Base-by-base conservation (phyloP, 2,329 filamentous ascomycete genomes). In the Pseudomassariella vexata region DNA sequence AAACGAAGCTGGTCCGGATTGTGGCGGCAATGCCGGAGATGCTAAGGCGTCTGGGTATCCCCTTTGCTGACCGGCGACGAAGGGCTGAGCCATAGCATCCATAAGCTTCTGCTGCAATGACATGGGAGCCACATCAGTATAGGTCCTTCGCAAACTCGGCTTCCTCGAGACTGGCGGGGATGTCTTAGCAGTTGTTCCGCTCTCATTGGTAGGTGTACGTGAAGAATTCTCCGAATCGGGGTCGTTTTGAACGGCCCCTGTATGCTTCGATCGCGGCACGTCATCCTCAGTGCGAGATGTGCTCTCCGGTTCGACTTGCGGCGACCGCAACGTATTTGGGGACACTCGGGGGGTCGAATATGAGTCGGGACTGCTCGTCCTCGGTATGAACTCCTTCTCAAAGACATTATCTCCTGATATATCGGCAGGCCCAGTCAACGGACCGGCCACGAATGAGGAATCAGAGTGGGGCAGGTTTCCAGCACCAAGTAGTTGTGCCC, bases 41-140 rank as follows among this genome's bases (percentile, higher is more conserved):
- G 59, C 28, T 8, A 63, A 26, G 17, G 49, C 49, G 8, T 64
- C 60, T 4, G 52, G 43, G 30, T 55, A 55, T 8, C 31, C 31
- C 14, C 39, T 45, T 6, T 50, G 37, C 22, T 76, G 70, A n/a
- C 54, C 55, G 9, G 73, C 63, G 17, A 80, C 63, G 53, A 86
- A 95, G 11, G 90, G 89, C 54, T 89, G 82, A 16, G 87, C 80
- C 58, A 95, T 69, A 30, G 82, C 82, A 50, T 96, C 89, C 47
- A 90, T 76, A 27, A 95, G 76, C 59, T 82, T 90, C 48, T 83
- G 81, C 57, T 94, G 85, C 42, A 94, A 64, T 12, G 79, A 79
- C 18, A 85, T 70, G 12, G 84, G 75, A 32, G 76, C 75, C 15
- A 85, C 76, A 56, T 96, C 90, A 11, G 90, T 96, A 60, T 85